These are phyloP conservation scores for Hondaea fermentalgiana DNA, from an alignment of 108 stramenopile species.

Conservation along the genomic window DNA sequence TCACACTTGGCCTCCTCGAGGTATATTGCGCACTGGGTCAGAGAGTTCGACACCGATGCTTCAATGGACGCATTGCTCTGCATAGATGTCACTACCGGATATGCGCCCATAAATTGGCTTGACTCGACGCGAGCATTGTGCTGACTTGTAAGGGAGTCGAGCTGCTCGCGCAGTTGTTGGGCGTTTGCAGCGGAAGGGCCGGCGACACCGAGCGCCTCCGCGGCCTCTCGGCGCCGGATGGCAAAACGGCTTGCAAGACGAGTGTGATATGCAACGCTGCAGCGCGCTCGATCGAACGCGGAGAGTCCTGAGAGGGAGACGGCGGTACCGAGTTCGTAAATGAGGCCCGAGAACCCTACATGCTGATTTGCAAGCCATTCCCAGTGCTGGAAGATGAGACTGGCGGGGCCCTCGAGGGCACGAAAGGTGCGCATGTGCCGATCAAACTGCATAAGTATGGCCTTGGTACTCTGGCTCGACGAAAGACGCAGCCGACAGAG, in stretches of 20 bases:
- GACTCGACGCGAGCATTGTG: not conserved
- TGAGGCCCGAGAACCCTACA: not conserved
- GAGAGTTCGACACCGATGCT: not conserved
- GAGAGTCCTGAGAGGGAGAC: not conserved
- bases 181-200: not conserved
- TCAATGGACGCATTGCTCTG: not conserved
- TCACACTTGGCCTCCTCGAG: not conserved
- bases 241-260: not conserved
- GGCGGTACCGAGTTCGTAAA: not conserved
- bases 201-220: not conserved
- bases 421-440: not conserved
- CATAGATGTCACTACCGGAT: not conserved
- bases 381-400: conserved; percentile 11
- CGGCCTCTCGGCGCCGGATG: not conserved
- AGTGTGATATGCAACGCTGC: not conserved
- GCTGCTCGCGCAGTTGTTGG: not conserved
- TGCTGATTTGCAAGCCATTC: not conserved
- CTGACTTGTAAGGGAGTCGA: not conserved
- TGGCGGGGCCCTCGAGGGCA: not conserved
- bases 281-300: not conserved
- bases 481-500: not conserved
- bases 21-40: not conserved
- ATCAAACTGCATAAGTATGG: not conserved
- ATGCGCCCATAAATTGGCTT: not conserved
- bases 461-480: not conserved